A percentile compares a stretch with the other conserved stretches of the same genome.
Evolutionary conservation across 108 stramenopile species (phyloP).

Genomic region (Cafeteria roenbergensis): DNA sequence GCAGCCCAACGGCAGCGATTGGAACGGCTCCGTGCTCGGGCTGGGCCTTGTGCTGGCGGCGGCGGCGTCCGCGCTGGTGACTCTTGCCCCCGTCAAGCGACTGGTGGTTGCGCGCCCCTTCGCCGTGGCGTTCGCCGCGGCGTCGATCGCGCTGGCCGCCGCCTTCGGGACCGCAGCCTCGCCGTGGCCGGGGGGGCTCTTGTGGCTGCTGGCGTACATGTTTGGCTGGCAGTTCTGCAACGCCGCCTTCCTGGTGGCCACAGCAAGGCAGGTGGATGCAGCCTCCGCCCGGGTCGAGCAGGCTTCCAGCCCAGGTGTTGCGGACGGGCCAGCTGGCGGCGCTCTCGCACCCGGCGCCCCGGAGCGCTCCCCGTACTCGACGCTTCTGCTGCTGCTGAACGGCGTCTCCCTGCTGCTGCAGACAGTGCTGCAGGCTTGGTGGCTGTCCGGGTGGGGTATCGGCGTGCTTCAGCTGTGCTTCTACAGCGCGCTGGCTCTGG

Average conservation of each 20-base stretch:
- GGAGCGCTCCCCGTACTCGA: too few species aligned
- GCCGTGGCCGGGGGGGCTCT: neutral
- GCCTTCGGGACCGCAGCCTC: neutral
- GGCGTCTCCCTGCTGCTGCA: too few species aligned
- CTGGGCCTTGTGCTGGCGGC: neutral
- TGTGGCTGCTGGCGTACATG: neutral
- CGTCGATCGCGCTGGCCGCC: neutral
- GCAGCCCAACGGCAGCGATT: neutral
- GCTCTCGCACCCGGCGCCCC: too few species aligned
- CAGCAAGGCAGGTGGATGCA: neutral
- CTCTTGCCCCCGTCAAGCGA: neutral
- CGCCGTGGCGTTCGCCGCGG: neutral
- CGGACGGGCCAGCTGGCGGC: too few species aligned
- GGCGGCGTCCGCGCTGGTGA: neutral
- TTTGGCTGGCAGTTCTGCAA: neutral
- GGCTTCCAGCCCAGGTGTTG: too few species aligned
- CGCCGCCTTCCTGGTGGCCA: neutral
- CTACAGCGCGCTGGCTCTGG: too few species aligned
- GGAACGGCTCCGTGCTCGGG: neutral
- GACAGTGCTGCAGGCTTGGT: too few species aligned
- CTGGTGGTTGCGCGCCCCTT: neutral
- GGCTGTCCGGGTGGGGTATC: too few species aligned
- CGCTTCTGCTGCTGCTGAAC: too few species aligned
- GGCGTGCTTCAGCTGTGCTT: too few species aligned
- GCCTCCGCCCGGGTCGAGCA: too few species aligned